Conservation (phyloP, 2,329 filamentous ascomycete species). For the Botrytis fragariae region DNA sequence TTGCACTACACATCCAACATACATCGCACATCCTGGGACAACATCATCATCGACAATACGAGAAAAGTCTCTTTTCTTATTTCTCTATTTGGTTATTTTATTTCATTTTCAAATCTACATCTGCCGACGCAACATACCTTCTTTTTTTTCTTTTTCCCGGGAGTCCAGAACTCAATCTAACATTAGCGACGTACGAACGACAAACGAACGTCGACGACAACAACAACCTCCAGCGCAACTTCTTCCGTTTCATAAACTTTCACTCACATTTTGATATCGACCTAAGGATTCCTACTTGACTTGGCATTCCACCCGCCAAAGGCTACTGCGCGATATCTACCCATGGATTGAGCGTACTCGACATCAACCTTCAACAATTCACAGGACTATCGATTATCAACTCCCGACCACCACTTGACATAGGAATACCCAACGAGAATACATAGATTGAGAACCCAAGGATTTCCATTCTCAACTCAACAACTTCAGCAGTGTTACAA, state of each 20-base stretch:
- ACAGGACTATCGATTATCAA: background rate
- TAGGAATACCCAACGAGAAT: slow-evolving; percentile 2
- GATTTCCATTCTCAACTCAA: background rate
- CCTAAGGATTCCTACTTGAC: background rate
- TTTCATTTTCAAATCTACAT: background rate
- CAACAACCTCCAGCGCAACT: background rate
- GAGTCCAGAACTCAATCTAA: background rate
- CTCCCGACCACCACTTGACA: background rate
- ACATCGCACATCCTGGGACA: slow-evolving; percentile 1
- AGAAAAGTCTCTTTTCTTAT: background rate
- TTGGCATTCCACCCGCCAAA: background rate
- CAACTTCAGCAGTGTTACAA: slow-evolving; percentile 1
- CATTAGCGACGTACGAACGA: background rate
- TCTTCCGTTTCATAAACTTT: background rate
- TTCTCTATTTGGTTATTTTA: background rate
- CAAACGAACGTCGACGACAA: slow-evolving; percentile 5
- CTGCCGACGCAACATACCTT: slow-evolving; percentile 3
- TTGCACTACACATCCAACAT: background rate
- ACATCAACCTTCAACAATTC: slow-evolving; percentile 6
- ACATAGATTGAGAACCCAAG: background rate
- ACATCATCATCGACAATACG: background rate
- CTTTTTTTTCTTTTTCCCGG: background rate
- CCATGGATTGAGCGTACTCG: background rate
- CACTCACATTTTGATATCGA: background rate
- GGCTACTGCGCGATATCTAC: background rate